A percentile compares a stretch with the other conserved stretches of the same genome.
These are phyloP conservation scores for Annulohypoxylon truncatum DNA, from an alignment of 2,329 filamentous ascomycete genomes.

Conservation along the genomic window DNA sequence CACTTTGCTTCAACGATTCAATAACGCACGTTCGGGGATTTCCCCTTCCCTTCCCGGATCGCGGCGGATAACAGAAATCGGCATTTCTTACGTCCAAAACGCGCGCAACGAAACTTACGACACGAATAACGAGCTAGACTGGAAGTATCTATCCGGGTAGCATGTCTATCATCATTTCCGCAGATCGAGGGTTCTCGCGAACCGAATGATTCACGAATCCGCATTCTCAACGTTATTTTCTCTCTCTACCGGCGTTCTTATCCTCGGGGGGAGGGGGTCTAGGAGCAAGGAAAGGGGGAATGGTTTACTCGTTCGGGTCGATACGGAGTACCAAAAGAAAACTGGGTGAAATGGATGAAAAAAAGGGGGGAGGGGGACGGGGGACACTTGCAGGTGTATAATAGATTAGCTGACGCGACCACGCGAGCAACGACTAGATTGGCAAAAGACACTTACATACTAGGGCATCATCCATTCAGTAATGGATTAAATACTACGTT, in stretches of 20 bases:
- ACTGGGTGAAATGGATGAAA: neutral
- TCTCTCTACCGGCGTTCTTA: neutral
- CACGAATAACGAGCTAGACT: slow-evolving; percentile 11
- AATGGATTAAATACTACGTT: slow-evolving; percentile 17
- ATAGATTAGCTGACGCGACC: slow-evolving; percentile 19
- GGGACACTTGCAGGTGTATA: slow-evolving; percentile 22
- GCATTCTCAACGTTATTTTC: neutral
- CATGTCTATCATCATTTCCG: neutral
- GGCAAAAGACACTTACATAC: slow-evolving; percentile 5
- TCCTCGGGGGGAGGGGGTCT: neutral
- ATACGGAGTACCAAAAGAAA: neutral
- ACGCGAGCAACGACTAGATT: neutral
- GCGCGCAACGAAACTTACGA: slow-evolving; percentile 6
- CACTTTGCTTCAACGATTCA: neutral
- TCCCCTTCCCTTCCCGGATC: neutral
- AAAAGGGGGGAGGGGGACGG: neutral
- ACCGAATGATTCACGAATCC: slow-evolving; percentile 7
- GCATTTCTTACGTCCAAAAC: neutral
- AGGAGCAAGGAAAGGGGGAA: neutral
- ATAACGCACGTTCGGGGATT: neutral
- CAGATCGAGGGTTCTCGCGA: neutral
- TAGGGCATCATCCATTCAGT: neutral
- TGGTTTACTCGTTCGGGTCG: neutral
- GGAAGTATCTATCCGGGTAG: neutral
- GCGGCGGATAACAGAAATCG: neutral